Evolutionary conservation across 2,329 filamentous ascomycete genomes (phyloP), one percentile per base, ranked within the genome.

Genomic region (Phialocephala sp.): DNA sequence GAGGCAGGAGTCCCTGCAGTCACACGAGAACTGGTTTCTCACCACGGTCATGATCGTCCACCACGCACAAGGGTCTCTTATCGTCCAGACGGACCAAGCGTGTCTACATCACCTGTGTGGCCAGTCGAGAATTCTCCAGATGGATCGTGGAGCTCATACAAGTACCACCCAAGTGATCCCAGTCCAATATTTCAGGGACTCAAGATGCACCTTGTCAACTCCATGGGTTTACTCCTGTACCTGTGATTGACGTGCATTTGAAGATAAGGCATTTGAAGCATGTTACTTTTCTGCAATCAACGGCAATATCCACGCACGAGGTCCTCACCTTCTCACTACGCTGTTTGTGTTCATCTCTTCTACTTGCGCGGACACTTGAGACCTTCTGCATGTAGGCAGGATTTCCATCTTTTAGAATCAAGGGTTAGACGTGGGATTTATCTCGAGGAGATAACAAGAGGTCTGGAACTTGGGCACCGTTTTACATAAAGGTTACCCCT

Each of bases 211-310:
- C 12, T 54, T 24, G 32, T 12, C 50, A 54, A 14, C 22, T 35
- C 32, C 50, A 54, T 54, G 27, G 11, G 50, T 32, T 27, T 18
- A 15, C 5, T 27, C 27, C 22, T 14, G 20, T 54, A 27, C 24
- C 9, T 54, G 22, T 54, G 45, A 54, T 54, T 54, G 50, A 50
- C 24, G 27, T 54, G 22, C 50, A 27, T 54, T 14, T 35, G 11
- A 54, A 15, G 50, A 54, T 54, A 54, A 32, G 9, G 50, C 8
- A 35, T 32, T 22, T 8, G 14, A 22, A n/a, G 50, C 22, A 35
- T 54, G 50, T 54, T 54, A 54, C 50, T 54, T n/a, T n/a, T 18
- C 24, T 54, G 14, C 50, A 54, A 54, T 54, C 50, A 18, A 12
- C 15, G n/a, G 27, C 14, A 32, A 15, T n/a, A 54, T 24, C 14